Base-by-base conservation (phyloP, 257 asterid species). In the Linaria vulgaris region DNA sequence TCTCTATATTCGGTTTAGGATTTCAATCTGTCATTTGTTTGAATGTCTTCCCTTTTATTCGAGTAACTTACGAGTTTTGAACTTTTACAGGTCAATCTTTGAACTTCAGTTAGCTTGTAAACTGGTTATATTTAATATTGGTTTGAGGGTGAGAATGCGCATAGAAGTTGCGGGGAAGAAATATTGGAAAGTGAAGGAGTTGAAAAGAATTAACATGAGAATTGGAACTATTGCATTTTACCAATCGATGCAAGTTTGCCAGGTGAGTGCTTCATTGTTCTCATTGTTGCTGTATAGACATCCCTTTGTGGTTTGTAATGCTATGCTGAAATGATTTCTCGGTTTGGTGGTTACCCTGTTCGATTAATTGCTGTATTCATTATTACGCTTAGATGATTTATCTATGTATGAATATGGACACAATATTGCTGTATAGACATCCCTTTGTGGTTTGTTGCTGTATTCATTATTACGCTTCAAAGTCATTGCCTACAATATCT, bases 241-340 rank as follows among this genome's bases (percentile, higher is more conserved):
- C 77, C 91, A 87, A 64, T 89, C 83, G 85, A 87, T 84, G 91
- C 78, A 84, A 87, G 91, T 89, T 89, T 77, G 89, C 20, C 97
- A 89, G 91, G 97, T 87, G 38, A 66, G 74, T 44, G 13, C 17
- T 46, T 4, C 9, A 11, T 3, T 34, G 5, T 27, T 27, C 3
- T 2, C 3, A 6, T 27, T 27, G n/a, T n/a, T n/a, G n/a, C n/a
- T n/a, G n/a, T n/a, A n/a, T n/a, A n/a, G n/a, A n/a, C n/a, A n/a
- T 27, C n/a, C n/a, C n/a, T n/a, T n/a, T n/a, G n/a, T n/a, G n/a
- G n/a, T n/a, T n/a, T n/a, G n/a, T n/a, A n/a, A n/a, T n/a, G n/a
- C n/a, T n/a, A n/a, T n/a, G n/a, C n/a, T n/a, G n/a, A n/a, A n/a
- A n/a, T n/a, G n/a, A n/a, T n/a, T n/a, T n/a, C n/a, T n/a, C n/a